Evolutionary conservation across 2,329 filamentous ascomycete genomes (phyloP).

Genomic region (Fulvia fulva): DNA sequence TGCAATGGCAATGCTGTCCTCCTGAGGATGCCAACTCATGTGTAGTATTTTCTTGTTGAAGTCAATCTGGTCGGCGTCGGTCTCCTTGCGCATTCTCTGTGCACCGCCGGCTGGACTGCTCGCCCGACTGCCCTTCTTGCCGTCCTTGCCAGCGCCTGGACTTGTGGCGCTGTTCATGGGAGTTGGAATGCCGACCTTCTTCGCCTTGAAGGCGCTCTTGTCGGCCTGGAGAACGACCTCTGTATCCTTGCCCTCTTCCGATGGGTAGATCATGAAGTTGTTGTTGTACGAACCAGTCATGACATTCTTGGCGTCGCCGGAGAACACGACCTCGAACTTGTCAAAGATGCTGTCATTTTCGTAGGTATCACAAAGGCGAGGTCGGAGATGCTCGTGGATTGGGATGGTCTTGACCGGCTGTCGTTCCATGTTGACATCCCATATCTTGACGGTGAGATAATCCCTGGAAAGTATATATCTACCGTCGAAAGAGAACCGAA

Average conservation of each 20-base stretch:
- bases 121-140: slow-evolving; percentile 85
- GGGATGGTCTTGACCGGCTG: slow-evolving; percentile 98
- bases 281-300: slow-evolving; percentile 99
- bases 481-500: slow-evolving; percentile 93
- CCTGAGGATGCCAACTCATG: slow-evolving; percentile 99
- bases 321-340: slow-evolving; percentile 99
- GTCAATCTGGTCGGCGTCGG: slow-evolving; percentile 97
- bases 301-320: slow-evolving; percentile 94
- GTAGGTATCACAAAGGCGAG: slow-evolving; percentile 93
- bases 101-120: slow-evolving; percentile 84
- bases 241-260: slow-evolving; percentile 90
- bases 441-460: slow-evolving; percentile 98
- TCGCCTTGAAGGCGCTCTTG: slow-evolving; percentile 98
- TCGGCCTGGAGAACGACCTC: slow-evolving; percentile 97
- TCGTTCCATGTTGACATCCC: slow-evolving; percentile 99
- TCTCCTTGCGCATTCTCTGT: slow-evolving; percentile 97
- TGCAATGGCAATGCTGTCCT: slow-evolving; percentile 98
- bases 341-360: slow-evolving; percentile 99
- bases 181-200: slow-evolving; percentile 97
- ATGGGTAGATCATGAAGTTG: slow-evolving; percentile 99
- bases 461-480: slow-evolving; percentile 96
- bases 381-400: slow-evolving; percentile 94
- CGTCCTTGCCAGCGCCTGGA: slow-evolving; percentile 48
- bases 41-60: slow-evolving; percentile 99
- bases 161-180: slow-evolving; percentile 84